Evolutionary conservation across 2,329 filamentous ascomycete species (phyloP).

Genomic region (Colletotrichum falcatum): DNA sequence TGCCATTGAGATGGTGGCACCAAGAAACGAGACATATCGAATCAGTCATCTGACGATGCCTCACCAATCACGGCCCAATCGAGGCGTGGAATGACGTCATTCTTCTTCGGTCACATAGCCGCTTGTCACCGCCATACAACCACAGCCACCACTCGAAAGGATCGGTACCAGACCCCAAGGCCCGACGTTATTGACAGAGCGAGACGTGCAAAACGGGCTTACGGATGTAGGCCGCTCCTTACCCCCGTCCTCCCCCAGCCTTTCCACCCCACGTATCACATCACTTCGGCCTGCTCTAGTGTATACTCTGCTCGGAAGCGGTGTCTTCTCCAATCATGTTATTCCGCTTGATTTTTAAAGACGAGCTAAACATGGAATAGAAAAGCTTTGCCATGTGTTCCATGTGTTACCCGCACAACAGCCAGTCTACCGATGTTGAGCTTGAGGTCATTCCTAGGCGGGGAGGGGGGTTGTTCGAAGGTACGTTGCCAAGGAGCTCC

Average conservation of each 20-base stretch:
- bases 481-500: background rate
- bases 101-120: background rate
- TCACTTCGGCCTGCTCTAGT: background rate
- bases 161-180: too few relatives aligned
- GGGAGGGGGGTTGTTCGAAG: background rate
- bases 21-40: background rate
- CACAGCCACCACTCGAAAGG: too few relatives aligned
- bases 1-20: conserved; percentile 10
- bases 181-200: too few relatives aligned
- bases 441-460: background rate
- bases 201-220: background rate
- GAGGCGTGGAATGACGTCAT: conserved; percentile 28
- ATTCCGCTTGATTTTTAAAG: background rate
- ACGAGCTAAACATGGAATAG: background rate
- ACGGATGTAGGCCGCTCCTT: background rate
- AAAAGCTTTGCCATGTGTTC: background rate
- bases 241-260: background rate
- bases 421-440: background rate
- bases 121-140: background rate
- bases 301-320: background rate
- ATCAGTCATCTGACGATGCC: conserved; percentile 15
- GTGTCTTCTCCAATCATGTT: background rate
- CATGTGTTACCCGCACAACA: background rate
- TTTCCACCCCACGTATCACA: background rate
- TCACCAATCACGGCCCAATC: conserved; percentile 2